phyloP scores from a whole-genome alignment of 164 flowering plant genomes.

The Annona cherimola region DNA sequence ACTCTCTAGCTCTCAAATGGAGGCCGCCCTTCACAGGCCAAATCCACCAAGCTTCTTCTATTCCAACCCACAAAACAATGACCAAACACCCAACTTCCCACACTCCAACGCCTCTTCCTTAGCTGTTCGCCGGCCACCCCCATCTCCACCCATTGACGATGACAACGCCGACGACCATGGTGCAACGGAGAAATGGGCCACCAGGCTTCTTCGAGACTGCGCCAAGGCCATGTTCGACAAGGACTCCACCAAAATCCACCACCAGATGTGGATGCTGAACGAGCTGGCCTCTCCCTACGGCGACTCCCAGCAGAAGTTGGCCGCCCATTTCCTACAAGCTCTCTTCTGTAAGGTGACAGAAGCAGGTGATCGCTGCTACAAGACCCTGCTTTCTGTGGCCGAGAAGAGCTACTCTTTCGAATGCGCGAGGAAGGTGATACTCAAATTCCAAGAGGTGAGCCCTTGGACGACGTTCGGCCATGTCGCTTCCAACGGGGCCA shows the following conservation, averaged over 20 bases:
- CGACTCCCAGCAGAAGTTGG: constrained; percentile 66
- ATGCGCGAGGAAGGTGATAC: constrained; percentile 47
- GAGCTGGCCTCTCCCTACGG: constrained; percentile 86
- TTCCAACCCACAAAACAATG: constrained; percentile 13
- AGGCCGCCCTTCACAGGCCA: constrained; percentile 22
- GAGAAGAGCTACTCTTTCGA: constrained; percentile 59
- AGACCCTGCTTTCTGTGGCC: constrained; percentile 41
- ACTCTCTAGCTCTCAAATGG: constrained; percentile 16
- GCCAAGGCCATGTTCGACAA: constrained; percentile 61
- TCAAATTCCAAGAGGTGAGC: constrained; percentile 67
- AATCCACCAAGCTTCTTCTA: constrained; percentile 23
- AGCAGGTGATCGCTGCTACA: constrained; percentile 50
- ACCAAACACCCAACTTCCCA: constrained; percentile 23
- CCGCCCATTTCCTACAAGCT: constrained; percentile 63
- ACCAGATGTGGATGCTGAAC: constrained; percentile 74
- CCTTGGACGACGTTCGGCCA: constrained; percentile 92
- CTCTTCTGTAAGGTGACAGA: constrained; percentile 59
- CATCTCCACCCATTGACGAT: constrained; percentile 20
- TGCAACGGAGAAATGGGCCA: constrained; percentile 47
- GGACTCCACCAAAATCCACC: constrained; percentile 49
- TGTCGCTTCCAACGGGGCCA: constrained; percentile 78
- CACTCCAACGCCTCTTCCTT: constrained; percentile 27
- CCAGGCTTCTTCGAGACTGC: constrained; percentile 52
- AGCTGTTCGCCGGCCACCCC: too few species aligned
- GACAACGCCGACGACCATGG: constrained; percentile 30